Base-by-base conservation (phyloP, 164 flowering plant genomes). In the Annona squamosa region DNA sequence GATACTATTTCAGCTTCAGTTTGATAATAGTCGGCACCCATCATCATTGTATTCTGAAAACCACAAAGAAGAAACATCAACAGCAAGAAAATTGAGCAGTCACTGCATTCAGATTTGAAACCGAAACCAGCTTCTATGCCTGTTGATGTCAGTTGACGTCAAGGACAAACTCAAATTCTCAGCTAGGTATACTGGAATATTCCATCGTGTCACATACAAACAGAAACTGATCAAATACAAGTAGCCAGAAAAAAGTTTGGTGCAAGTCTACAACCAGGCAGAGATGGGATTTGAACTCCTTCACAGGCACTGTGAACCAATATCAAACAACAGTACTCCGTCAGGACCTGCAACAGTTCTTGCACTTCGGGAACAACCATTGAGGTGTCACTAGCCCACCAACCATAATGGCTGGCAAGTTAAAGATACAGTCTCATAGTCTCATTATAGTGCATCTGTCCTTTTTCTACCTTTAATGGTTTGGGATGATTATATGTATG, bases 1-100 rank as follows among this genome's bases (percentile, higher is more conserved):
- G 93, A 85, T 59, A 97, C 98, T 77, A 93, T 90, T 82, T 95
- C 98, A 46, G 94, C 80, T 76, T 95, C 98, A 9, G 99, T 95
- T 78, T 91, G 97, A 72, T 95, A 95, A 74, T 85, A 88, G 75
- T 95, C 97, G n/a, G 98, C 99, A 68, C 99, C 99, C 99, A 95
- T 91, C 99, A 95, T 89, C 97, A 95, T 86, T 2, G 98, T 90
- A 80, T 95, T 97, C 98, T 92, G 85, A 56, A 79, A 82, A 67
- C 7, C 59, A n/a, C 44, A 47, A 6, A 48, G 19, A 37, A 46
- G 45, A 45, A 72, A 18, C 3, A 17, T 63, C 65, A 63, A 19
- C 42, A 52, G 13, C 59, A 9, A 4, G 3, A 52, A 52, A 9
- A 52, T 9, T 52, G 9, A 52, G 13, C 9, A 52, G 59, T 52